Base-by-base conservation (phyloP, 2,329 filamentous ascomycete genomes). In the Colletotrichum navitas region DNA sequence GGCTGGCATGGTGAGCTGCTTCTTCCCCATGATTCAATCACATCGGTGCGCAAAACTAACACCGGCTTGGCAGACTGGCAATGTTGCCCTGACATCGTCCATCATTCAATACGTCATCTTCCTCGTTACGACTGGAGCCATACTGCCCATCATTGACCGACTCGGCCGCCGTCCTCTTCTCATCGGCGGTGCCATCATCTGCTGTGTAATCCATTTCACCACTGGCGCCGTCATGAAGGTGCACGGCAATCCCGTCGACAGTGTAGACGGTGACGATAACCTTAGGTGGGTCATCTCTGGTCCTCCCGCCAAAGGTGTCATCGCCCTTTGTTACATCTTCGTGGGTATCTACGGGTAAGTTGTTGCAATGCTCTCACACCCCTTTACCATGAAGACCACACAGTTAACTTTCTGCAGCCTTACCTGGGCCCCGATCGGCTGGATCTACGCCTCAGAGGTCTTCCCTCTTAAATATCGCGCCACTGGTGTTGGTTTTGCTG, bases 101-200 rank as follows among this genome's bases (percentile, higher is more conserved):
- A 85, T 85, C 51, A 87, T 88, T 43, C 85, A 88, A 78, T 88
- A 88, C 60, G 85, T 87, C 39, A 86, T 88, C 64, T 88, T 88
- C 79, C 79, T 88, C 3, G 82, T 86, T 12, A 88, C 85, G 3
- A 88, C 86, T 0, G 85, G 85, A 8, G 70, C 80, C 45, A 84
- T 87, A 36, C 81, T 88, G 11, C 84, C 85, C 2, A 81, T 83
- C 55, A 84, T 88, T 56, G 86, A 88, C 60, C 82, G 81, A 1
- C 78, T 87, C 12, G 85, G 86, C 2, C 85, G 86, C 1, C 82
- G 86, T 29, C 78, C 80, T 39, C 78, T 87, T 0, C 81, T 88
- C 4, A 79, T 88, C 1, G 76, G 77, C 1, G 86, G 86, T 4
- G 82, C 85, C 0, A 74, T 86, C 12, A 71, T 81, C 29, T 87